Conservation (phyloP, 495 filamentous ascomycete species). For the Pseudoneurospora amorphoporcata region DNA sequence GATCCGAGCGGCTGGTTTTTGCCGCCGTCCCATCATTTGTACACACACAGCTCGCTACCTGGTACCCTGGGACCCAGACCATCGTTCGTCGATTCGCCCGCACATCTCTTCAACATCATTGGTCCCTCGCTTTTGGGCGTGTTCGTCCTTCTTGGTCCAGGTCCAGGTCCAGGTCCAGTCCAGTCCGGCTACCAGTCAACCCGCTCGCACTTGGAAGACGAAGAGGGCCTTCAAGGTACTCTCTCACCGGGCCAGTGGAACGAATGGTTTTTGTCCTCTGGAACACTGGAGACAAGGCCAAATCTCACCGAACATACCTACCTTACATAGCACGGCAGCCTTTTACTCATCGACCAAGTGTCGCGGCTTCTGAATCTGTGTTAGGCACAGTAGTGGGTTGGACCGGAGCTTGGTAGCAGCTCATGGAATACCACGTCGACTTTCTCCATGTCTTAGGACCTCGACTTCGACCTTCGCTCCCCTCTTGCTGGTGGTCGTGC, state of each 20-base stretch:
- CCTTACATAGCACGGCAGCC: not conserved
- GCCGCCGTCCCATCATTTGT: not conserved
- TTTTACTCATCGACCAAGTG: not conserved
- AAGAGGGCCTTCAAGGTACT: not conserved
- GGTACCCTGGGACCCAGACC: not conserved
- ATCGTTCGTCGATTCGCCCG: not conserved
- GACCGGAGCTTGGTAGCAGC: slow-evolving; percentile 10
- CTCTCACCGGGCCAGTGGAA: not conserved
- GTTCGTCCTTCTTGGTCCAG: not conserved
- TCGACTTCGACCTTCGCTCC: not conserved
- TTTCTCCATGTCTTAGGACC: slow-evolving; percentile 21
- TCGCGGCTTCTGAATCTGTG: not conserved
- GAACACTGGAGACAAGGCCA: not conserved
- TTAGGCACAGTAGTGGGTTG: not conserved
- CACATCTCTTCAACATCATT: not conserved
- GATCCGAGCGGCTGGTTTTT: not conserved
- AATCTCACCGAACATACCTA: not conserved
- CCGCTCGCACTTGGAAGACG: not conserved
- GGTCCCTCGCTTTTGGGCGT: not conserved
- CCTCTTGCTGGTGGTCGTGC: not conserved
- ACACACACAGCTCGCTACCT: not conserved
- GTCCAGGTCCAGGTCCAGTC: not conserved
- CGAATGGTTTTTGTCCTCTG: not conserved
- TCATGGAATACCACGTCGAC: slow-evolving; percentile 23
- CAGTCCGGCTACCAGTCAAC: not conserved